phyloP scores from a whole-genome alignment of 768 basidiomycete genomes.

The Phylloporus sp. region DNA sequence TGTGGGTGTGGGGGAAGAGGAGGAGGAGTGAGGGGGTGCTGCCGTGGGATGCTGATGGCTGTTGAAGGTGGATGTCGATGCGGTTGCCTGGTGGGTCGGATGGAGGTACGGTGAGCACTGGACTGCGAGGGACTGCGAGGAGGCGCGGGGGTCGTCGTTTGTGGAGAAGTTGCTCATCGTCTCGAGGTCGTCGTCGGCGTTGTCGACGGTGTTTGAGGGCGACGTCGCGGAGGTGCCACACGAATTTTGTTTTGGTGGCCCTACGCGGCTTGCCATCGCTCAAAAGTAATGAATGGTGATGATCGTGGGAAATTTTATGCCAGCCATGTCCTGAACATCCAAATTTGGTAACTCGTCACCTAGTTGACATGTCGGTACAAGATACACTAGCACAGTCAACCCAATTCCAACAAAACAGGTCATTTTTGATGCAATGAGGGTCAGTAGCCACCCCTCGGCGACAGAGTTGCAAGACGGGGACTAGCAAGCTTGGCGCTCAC shows the following conservation, averaged over 20 bases:
- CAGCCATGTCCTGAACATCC: background rate
- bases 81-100: slow-evolving; percentile 30
- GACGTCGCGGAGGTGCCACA: background rate
- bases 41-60: background rate
- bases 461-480: slow-evolving; percentile 12
- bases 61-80: slow-evolving; percentile 38
- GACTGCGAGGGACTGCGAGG: slow-evolving; percentile 1
- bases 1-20: slow-evolving; percentile 12
- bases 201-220: slow-evolving; percentile 10
- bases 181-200: slow-evolving; percentile 22
- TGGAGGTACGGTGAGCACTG: slow-evolving; percentile 38
- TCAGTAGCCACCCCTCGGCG: slow-evolving; percentile 13
- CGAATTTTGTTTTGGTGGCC: slow-evolving; percentile 20
- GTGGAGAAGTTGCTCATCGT: slow-evolving; percentile 20
- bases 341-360: background rate
- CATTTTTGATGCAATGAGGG: background rate
- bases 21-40: background rate
- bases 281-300: slow-evolving; percentile 8
- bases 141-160: slow-evolving; percentile 9
- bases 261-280: slow-evolving; percentile 23
- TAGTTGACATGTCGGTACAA: background rate
- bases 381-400: background rate
- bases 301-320: slow-evolving; percentile 17
- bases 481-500: slow-evolving; percentile 10
- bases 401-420: background rate